A percentile compares a stretch with the other conserved stretches of the same genome.
phyloP scores from a whole-genome alignment of 1,284 basidiomycete genomes.

The Dichomitus squalens region DNA sequence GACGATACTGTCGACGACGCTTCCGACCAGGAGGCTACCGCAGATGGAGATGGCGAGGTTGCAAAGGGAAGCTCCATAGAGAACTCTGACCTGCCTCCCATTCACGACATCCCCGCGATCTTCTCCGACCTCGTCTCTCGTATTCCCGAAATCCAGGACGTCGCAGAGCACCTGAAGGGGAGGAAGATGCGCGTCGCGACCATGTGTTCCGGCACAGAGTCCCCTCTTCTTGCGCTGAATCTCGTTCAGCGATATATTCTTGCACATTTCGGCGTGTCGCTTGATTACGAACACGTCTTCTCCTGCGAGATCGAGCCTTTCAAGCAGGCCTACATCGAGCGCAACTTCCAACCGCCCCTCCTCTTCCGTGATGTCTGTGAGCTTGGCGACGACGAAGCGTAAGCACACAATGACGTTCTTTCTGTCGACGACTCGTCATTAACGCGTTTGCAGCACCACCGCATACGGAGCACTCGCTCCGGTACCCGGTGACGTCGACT shows the following conservation, averaged over 20 bases:
- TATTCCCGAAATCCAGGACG: slow-evolving; percentile 67
- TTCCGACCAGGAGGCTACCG: slow-evolving; percentile 17
- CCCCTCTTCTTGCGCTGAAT: slow-evolving; percentile 87
- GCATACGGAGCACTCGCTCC: slow-evolving; percentile 87
- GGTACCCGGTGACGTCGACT: slow-evolving; percentile 90
- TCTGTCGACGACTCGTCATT: not conserved
- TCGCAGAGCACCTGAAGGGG: slow-evolving; percentile 75
- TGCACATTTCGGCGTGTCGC: slow-evolving; percentile 64
- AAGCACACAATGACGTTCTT: slow-evolving; percentile 33
- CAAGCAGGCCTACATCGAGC: slow-evolving; percentile 97
- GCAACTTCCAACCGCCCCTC: slow-evolving; percentile 90
- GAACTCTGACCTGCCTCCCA: slow-evolving; percentile 74
- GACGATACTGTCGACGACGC: slow-evolving; percentile 5
- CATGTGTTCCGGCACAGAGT: slow-evolving; percentile 98
- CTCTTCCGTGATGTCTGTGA: slow-evolving; percentile 96
- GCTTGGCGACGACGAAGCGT: slow-evolving; percentile 79
- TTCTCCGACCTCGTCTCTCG: slow-evolving; percentile 83
- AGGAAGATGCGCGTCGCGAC: slow-evolving; percentile 92
- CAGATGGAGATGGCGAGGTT: slow-evolving; percentile 14
- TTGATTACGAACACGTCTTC: slow-evolving; percentile 91
- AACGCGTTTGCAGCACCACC: slow-evolving; percentile 61
- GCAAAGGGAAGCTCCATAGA: slow-evolving; percentile 41
- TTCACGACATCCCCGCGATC: slow-evolving; percentile 81
- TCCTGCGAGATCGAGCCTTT: slow-evolving; percentile 98
- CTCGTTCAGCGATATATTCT: slow-evolving; percentile 78